Base-by-base conservation (phyloP, 2,329 filamentous ascomycete genomes). In the Capronia americana region DNA sequence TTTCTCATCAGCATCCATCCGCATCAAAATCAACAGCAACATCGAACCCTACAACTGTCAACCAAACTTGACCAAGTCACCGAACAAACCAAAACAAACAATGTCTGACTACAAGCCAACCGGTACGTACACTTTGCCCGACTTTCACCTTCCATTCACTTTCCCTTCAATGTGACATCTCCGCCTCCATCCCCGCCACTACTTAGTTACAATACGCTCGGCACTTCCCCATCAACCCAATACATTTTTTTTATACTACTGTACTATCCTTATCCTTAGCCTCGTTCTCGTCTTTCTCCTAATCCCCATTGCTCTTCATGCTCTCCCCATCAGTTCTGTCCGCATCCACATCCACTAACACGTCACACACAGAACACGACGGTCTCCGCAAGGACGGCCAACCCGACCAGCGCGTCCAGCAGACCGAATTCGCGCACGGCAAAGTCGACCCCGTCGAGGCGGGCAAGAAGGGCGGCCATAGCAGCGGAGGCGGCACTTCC, bases 41-140 rank as follows among this genome's bases (percentile, higher is more conserved):
- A 26, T 17, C 17, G 7, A 44, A n/a, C 38, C 8, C 38, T 44
- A n/a, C 38, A 44, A 44, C 38, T 44, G 14, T 44, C 38, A 44
- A 44, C 17, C 38, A 44, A 41, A 5, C 57, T 50, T 38, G 20
- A 32, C 57, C 24, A 17, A 54, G 4, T 38, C 48, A 53, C 32
- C 56, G 30, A 50, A 46, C 28, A 26, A 69, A 46, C 41, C 56
- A 64, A 26, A 69, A 46, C 41, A 59, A 64, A 68, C n/a, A 71
- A 71, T 71, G 69, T 69, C 68, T 63, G 66, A 72, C 67, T 72
- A 71, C 67, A 69, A 72, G 67, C 70, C 70, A 38, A 69, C 69
- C 44, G 69, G 69, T 71, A 68, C 20, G 63, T 56, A n/a, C 46
- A 48, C 41, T 14, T 28, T 41, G 17, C 17, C 17, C 38, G 6